phyloP scores from a whole-genome alignment of 2,329 filamentous ascomycete species.

The Hymenoscyphus scutula region DNA sequence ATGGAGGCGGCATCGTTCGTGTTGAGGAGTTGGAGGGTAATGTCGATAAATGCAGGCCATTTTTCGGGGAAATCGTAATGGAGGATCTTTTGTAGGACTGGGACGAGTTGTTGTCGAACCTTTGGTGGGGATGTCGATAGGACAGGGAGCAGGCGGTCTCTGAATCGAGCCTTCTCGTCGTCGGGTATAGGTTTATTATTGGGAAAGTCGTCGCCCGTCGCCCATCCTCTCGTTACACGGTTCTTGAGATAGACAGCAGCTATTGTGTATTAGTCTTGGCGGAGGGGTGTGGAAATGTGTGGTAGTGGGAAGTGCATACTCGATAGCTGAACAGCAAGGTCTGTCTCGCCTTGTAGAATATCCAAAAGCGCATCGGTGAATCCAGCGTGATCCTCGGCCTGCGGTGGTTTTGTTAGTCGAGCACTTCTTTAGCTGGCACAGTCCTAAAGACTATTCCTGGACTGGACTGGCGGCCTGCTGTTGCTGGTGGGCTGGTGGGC shows the following conservation, averaged over 20 bases:
- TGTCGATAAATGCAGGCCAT: conserved; percentile 94
- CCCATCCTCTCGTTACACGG: conserved; percentile 90
- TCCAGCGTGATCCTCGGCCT: conserved; percentile 88
- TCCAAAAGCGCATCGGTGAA: conserved; percentile 90
- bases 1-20: conserved; percentile 84
- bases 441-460: background rate
- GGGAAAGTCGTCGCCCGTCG: conserved; percentile 70
- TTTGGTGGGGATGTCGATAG: conserved; percentile 76
- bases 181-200: conserved; percentile 72
- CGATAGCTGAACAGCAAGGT: conserved; percentile 79
- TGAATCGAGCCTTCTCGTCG: conserved; percentile 82
- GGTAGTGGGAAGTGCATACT: conserved; percentile 62
- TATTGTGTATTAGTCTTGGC: conserved; percentile 43
- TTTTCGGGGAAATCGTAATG: conserved; percentile 91
- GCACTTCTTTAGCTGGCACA: background rate
- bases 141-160: conserved; percentile 84
- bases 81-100: conserved; percentile 91
- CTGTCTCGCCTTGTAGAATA: conserved; percentile 85
- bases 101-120: conserved; percentile 89
- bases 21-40: conserved; percentile 84
- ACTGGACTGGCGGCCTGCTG: no score
- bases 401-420: conserved; percentile 22
- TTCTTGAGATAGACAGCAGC: conserved; percentile 98
- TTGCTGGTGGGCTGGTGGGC: conserved; percentile 4
- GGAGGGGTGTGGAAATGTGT: conserved; percentile 26